These are phyloP conservation scores for Rhodotorula kratochvilovae DNA, from an alignment of 768 basidiomycete species.

Conservation along the genomic window DNA sequence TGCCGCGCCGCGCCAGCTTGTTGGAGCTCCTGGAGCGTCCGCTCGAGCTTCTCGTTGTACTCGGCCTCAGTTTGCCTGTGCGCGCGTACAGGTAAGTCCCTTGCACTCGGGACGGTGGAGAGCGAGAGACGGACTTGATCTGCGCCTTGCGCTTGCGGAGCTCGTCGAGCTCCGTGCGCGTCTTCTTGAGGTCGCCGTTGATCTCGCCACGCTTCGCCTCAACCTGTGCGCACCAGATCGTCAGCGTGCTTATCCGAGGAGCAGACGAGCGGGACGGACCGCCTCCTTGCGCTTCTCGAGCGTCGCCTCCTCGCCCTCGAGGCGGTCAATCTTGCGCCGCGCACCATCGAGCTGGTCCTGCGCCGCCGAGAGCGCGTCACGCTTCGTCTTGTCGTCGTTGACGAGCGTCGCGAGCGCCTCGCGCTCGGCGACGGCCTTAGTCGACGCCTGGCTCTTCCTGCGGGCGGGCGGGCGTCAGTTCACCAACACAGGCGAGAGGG, in stretches of 20 bases:
- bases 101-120: not conserved
- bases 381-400: slow-evolving; percentile 73
- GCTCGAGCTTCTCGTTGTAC: slow-evolving; percentile 82
- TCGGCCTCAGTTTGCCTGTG: slow-evolving; percentile 81
- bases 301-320: slow-evolving; percentile 44
- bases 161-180: slow-evolving; percentile 75
- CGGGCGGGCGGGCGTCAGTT: not conserved
- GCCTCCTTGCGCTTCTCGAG: slow-evolving; percentile 55
- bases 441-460: slow-evolving; percentile 74
- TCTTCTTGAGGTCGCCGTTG: slow-evolving; percentile 60
- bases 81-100: not conserved
- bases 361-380: slow-evolving; percentile 61
- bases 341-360: slow-evolving; percentile 67
- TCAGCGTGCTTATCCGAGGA: no score
- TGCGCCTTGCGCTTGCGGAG: slow-evolving; percentile 42
- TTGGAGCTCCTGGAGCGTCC: slow-evolving; percentile 73
- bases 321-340: slow-evolving; percentile 57
- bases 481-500: no score
- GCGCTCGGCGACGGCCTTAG: slow-evolving; percentile 78
- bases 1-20: slow-evolving; percentile 85
- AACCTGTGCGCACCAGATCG: slow-evolving; percentile 24
- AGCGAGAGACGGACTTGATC: slow-evolving; percentile 12
- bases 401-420: slow-evolving; percentile 73
- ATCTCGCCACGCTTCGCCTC: slow-evolving; percentile 60
- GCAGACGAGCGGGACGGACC: slow-evolving; percentile 47